Evolutionary conservation across 768 basidiomycete genomes (phyloP).

Genomic region (Lactarius deliciosus): DNA sequence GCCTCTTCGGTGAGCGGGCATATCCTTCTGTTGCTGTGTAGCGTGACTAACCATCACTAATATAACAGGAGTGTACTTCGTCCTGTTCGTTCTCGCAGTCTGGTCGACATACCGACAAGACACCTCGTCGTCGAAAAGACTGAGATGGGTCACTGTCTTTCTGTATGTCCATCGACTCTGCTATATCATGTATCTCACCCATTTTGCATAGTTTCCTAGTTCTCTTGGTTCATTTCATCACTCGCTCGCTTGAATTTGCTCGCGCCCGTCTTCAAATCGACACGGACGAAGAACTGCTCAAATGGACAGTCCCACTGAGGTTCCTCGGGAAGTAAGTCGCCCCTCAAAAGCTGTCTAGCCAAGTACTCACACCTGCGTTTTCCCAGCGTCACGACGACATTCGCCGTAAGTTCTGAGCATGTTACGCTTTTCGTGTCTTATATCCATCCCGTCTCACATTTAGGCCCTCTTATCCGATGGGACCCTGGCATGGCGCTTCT

Average conservation of each 20-base stretch:
- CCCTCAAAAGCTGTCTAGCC: too few species aligned
- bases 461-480: constrained; percentile 32
- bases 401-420: constrained; percentile 3
- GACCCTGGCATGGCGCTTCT: constrained; percentile 33
- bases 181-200: constrained; percentile 31
- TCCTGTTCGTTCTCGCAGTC: constrained; percentile 30
- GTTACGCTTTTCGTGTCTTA: background rate
- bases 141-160: constrained; percentile 28
- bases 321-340: constrained; percentile 20
- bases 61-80: constrained; percentile 30
- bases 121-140: constrained; percentile 17
- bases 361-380: background rate
- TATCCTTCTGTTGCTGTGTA: background rate
- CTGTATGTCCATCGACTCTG: constrained; percentile 23
- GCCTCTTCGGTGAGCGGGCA: constrained; percentile 26
- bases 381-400: constrained; percentile 17
- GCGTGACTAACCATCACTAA: background rate
- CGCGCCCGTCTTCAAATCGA: constrained; percentile 28
- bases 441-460: background rate
- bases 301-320: constrained; percentile 29
- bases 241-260: constrained; percentile 29
- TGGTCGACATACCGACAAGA: constrained; percentile 30
- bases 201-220: constrained; percentile 28
- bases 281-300: constrained; percentile 21
- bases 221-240: constrained; percentile 29